These are phyloP conservation scores for Cinnamomum chago DNA, from an alignment of 164 flowering plant genomes.

Conservation along the genomic window DNA sequence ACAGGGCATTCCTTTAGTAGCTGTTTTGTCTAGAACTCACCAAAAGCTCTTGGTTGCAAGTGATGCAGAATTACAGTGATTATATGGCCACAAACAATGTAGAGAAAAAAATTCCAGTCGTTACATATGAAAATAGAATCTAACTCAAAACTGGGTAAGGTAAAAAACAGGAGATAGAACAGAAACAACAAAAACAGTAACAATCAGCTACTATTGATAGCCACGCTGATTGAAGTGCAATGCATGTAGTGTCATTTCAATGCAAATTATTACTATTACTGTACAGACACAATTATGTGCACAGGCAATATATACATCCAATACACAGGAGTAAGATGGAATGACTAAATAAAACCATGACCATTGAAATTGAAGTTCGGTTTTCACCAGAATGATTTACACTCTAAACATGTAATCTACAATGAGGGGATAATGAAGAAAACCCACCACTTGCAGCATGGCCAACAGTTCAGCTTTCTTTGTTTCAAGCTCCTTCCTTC, in stretches of 20 bases:
- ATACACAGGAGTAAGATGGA: background rate
- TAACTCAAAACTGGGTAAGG: no score
- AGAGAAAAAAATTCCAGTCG: no score
- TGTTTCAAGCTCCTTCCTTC: conserved; percentile 31
- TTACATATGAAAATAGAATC: no score
- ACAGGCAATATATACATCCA: no score
- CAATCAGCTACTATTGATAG: background rate
- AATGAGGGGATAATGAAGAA: background rate
- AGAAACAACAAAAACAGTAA: background rate
- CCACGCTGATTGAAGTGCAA: no score
- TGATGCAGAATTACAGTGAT: background rate
- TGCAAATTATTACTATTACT: no score
- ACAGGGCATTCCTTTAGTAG: background rate
- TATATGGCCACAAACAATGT: no score
- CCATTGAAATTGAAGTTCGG: background rate
- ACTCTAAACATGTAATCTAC: background rate
- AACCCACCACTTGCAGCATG: conserved; percentile 72
- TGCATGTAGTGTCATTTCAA: background rate
- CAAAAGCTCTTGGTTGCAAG: background rate
- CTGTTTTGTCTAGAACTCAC: background rate
- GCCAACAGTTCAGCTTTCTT: conserved; percentile 59
- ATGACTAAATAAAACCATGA: background rate
- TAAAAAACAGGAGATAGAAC: background rate
- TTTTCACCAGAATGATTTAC: no score
- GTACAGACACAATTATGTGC: no score